Base-by-base conservation (phyloP, 2,329 filamentous ascomycete species). In the Epichloe amarillans region DNA sequence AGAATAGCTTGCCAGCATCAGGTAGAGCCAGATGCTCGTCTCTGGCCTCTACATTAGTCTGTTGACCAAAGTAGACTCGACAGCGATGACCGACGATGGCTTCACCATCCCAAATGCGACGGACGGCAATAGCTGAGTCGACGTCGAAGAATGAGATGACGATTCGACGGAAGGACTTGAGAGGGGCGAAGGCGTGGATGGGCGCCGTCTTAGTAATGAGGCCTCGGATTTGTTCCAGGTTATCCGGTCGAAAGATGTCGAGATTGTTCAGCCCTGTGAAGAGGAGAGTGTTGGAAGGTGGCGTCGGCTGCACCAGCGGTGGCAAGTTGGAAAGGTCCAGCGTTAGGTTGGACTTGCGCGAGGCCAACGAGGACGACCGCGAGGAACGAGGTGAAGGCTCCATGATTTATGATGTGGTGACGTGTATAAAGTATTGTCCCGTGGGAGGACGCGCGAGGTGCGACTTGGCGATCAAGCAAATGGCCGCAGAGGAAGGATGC, bases 81-180 rank as follows among this genome's bases (percentile, higher is more conserved):
- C 84, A 77, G 50, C 75, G 73, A 64, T 83, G 74, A 59, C 85
- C 86, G 69, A 90, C 77, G 57, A 91, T 74, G 23, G 72, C 71
- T 68, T 89, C 83, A 59, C 83, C 82, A 61, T 93, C 86, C 68
- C 88, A 86, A 50, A 83, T 73, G 57, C 80, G 72, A 55, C 85
- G 82, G 51, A 91, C 84, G 51, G 74, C 72, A 59, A 87, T 80
- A 51, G 87, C 86, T 50, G 83, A 78, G 49, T 82, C 77, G 60
- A 77, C 73, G 54, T 81, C 79, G 67, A 77, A 83, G 73, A 93
- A 91, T 58, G 85, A 88, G 54, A 86, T 80, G 58, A 91, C 75
- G 61, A 93, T 88, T 64, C 87, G 83, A 56, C 83, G 80, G 74
- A 93, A 88, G 6, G 84, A 89, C 65, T 87, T 88, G 55, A 93